Base-by-base conservation (phyloP, 2,329 filamentous ascomycete species). In the Nannizzia gypsea region DNA sequence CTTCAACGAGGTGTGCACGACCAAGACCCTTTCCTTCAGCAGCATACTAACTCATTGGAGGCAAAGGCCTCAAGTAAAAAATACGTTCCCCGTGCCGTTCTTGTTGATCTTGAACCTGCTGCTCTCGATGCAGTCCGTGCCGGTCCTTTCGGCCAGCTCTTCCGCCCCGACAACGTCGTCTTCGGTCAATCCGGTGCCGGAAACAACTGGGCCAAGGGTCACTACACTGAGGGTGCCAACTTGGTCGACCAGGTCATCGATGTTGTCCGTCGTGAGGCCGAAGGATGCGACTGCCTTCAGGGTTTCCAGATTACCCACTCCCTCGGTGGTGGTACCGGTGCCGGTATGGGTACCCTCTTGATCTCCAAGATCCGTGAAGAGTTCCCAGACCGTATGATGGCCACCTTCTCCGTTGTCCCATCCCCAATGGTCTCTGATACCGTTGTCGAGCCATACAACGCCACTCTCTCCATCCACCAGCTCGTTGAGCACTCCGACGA, bases 341-440 rank as follows among this genome's bases (percentile, higher is more conserved):
- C 90, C 69, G 90, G 90, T 86, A 96, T 96, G 90, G 90, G 90
- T 80, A 96, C 90, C 61, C 84, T 96, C 71, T 81, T 96, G 76
- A 95, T 96, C 83, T 95, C 89, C 81, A 96, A 96, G 87, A 96
- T 96, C 78, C 90, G 90, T 68, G 90, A 96, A 81, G 90, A 96
- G 80, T 96, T 96, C 81, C 90, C 90, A 73, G 90, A 96, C 82
- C 88, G 90, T 74, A 96, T 96, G 90, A 96, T 96, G 90, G 90
- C 90, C 67, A 96, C 90, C 66, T 96, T 95, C 84, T 96, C 90
- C 69, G 90, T 96, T 72, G 86, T 96, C 65, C 90, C 90, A 72
- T 97, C 93, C 55, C 93, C 93, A 76, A 99, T 97, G 88, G 93
- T 99, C 73, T 99, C 93, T 64, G 93, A 99, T 78, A 99, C 93